Evolutionary conservation across 306 rosid genomes (phyloP).

Genomic region (Lagenaria siceraria): DNA sequence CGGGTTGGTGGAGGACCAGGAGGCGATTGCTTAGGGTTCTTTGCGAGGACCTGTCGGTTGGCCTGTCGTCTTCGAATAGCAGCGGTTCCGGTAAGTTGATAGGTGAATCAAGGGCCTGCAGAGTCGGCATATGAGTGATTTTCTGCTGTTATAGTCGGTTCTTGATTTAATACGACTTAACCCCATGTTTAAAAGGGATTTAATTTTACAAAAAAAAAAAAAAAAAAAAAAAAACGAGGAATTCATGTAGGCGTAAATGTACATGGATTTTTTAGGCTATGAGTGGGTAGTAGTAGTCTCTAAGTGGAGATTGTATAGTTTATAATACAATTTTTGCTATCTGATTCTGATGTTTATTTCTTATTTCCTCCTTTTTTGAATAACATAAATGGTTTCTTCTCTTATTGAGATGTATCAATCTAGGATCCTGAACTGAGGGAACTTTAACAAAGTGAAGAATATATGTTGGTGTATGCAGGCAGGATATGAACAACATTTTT

Average conservation of each 20-base stretch:
- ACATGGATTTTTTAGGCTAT: conserved; percentile 8
- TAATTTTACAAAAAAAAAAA: not conserved
- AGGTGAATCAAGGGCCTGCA: conserved; percentile 37
- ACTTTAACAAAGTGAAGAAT: not conserved
- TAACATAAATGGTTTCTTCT: not conserved
- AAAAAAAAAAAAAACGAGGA: not conserved
- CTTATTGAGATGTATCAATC: not conserved
- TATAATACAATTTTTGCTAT: not conserved
- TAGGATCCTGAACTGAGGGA: not conserved
- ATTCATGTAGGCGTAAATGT: conserved; percentile 10
- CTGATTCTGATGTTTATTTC: not conserved
- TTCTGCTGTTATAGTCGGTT: not conserved
- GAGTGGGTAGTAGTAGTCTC: not conserved
- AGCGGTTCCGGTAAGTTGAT: conserved; percentile 31
- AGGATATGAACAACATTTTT: not conserved
- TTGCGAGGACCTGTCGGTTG: conserved; percentile 32
- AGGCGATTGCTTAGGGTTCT: conserved; percentile 36
- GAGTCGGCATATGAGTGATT: conserved; percentile 42
- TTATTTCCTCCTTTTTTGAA: not conserved
- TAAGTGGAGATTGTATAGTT: conserved; percentile 3
- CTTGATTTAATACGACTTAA: conserved; percentile 2
- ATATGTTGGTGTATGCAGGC: not conserved
- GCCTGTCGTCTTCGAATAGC: conserved; percentile 22
- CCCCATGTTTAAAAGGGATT: not conserved
- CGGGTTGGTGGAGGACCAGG: conserved; percentile 67